phyloP scores from a whole-genome alignment of 345 rosid genomes.

The Mangifera indica region DNA sequence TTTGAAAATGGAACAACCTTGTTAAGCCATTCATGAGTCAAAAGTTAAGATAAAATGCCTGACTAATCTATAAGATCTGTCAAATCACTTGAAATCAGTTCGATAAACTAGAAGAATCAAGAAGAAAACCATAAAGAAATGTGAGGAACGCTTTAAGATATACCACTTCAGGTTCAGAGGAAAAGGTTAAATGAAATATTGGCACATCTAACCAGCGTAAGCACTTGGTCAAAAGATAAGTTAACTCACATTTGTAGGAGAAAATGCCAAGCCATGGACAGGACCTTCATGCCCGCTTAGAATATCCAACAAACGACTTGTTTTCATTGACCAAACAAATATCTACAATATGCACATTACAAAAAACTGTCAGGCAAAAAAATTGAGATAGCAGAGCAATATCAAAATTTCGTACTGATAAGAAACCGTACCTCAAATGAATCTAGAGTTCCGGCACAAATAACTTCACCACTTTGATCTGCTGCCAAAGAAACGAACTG shows the following conservation, averaged over 20 bases:
- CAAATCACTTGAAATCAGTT: not conserved
- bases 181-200: constrained; percentile 7
- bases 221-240: constrained; percentile 12
- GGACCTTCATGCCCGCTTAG: constrained; percentile 98
- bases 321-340: constrained; percentile 99
- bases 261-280: constrained; percentile 87
- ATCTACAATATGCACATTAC: constrained; percentile 44
- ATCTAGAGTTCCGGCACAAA: constrained; percentile 96
- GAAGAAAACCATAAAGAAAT: too few relatives aligned
- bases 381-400: not conserved
- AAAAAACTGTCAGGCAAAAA: constrained; percentile 16
- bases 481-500: constrained; percentile 96
- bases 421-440: constrained; percentile 72
- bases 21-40: constrained; percentile 18
- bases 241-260: constrained; percentile 75
- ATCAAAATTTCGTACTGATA: not conserved
- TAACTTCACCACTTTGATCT: constrained; percentile 91
- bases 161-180: not conserved
- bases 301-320: constrained; percentile 85
- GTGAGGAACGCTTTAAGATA: not conserved
- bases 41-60: not conserved
- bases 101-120: not conserved
- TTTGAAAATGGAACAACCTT: not conserved
- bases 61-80: too few relatives aligned
- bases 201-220: not conserved